Evolutionary conservation across 2,329 filamentous ascomycete species (phyloP), one percentile per base, ranked within the genome.

Genomic region (Fusarium incarnatum): DNA sequence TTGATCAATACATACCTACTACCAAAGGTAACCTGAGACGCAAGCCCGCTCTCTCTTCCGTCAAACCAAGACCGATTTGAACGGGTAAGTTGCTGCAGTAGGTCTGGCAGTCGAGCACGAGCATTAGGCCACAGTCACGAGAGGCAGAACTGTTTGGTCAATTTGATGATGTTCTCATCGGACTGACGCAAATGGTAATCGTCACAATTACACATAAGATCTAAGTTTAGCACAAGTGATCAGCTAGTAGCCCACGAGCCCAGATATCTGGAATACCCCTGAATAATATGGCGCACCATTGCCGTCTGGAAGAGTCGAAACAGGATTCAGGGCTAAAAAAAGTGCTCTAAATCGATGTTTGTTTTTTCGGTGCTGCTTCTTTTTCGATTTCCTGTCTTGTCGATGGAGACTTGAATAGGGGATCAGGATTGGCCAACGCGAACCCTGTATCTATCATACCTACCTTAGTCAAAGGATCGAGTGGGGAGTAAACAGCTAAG

Each of bases 381-480:
- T 65, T 65, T 40, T 27, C n/a, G 16, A 50, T 52, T 52, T 66
- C 45, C 45, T 42, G 46, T 54, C 52, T 69, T 60, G 53, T 60
- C 49, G 28, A 60, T 42, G 44, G 25, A 25, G 42, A 60, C 20
- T 18, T 13, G 11, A 45, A 48, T 18, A 25, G 42, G 40, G 37
- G 28, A 15, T 32, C 48, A 20, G 45, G 60, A 69, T 69, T 69
- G 65, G 65, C 45, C 23, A 42, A 61, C 27, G 42, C 20, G 37
- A 46, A 44, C 41, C 32, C 46, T n/a, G 45, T 61, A 44, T 45
- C 12, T 61, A 54, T 42, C 32, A 60, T 18, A 28, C 3, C 4
- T 28, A 28, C 27, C 27, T 28, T 28, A 69, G 57, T 62, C 32
- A 45, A 42, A 48, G 44, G 25, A 49, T 40, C 18, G 42, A 41